Evolutionary conservation across 1,284 basidiomycete species (phyloP).

Genomic region (Ceratobasidium sp.): DNA sequence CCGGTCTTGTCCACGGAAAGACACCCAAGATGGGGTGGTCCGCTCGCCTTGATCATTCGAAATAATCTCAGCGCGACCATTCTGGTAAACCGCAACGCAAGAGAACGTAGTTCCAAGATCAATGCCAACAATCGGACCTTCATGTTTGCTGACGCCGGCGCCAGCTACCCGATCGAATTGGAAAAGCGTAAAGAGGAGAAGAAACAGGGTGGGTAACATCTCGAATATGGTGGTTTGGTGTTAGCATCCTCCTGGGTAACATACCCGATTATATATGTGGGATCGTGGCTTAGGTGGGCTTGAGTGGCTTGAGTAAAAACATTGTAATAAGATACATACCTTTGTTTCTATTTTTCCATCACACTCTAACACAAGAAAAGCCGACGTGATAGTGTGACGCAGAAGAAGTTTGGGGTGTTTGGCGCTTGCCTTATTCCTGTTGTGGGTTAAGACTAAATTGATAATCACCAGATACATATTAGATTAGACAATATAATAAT

Average conservation of each 20-base stretch:
- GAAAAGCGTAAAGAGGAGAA: neutral
- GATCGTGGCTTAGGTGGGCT: too few relatives aligned
- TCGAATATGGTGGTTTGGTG: neutral
- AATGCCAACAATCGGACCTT: slow-evolving; percentile 71
- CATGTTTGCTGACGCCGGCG: neutral
- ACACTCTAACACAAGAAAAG: neutral
- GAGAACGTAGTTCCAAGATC: slow-evolving; percentile 74
- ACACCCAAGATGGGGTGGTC: neutral
- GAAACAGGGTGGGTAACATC: neutral
- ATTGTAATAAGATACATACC: too few relatives aligned
- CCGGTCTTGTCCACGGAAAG: neutral
- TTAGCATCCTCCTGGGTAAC: too few relatives aligned
- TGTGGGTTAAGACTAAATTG: too few relatives aligned
- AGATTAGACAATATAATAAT: too few relatives aligned
- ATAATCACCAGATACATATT: too few relatives aligned
- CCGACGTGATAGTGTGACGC: too few relatives aligned
- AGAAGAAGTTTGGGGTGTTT: too few relatives aligned
- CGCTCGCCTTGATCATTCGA: neutral
- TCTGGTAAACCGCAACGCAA: neutral
- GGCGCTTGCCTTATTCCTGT: too few relatives aligned
- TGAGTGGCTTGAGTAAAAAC: too few relatives aligned
- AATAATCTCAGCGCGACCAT: neutral
- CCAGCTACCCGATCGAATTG: neutral
- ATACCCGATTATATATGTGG: too few relatives aligned
- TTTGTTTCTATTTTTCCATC: too few relatives aligned